phyloP scores from a whole-genome alignment of 805 yeast genomes.

The Clavispora santaluciae region DNA sequence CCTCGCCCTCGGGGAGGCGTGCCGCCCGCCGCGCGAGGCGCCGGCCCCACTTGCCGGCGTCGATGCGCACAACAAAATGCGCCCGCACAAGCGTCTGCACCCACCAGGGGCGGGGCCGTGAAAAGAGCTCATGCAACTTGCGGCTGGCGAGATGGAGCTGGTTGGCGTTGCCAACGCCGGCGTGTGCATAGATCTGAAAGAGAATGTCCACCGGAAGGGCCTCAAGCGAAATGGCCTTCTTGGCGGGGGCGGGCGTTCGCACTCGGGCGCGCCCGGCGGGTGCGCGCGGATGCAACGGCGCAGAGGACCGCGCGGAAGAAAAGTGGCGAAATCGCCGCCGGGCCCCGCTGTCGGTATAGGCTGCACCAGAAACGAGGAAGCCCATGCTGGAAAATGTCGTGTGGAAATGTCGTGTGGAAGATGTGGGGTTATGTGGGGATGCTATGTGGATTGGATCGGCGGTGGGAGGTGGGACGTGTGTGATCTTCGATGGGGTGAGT shows the following conservation, averaged over 20 bases:
- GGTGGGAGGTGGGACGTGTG: too few relatives aligned
- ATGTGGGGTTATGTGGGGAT: too few relatives aligned
- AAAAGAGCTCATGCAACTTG: slow-evolving; percentile 23
- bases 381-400: not conserved
- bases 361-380: not conserved
- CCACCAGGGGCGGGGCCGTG: slow-evolving; percentile 2
- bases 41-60: not conserved
- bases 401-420: too few relatives aligned
- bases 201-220: slow-evolving; percentile 42
- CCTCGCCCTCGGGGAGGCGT: not conserved
- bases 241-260: not conserved
- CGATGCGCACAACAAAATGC: slow-evolving; percentile 15
- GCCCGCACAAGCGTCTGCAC: slow-evolving; percentile 19
- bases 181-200: slow-evolving; percentile 31
- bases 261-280: not conserved
- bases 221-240: slow-evolving; percentile 17
- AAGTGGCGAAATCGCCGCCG: not conserved
- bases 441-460: too few relatives aligned
- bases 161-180: slow-evolving; percentile 26
- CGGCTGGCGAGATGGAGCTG: slow-evolving; percentile 32
- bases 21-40: not conserved
- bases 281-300: not conserved
- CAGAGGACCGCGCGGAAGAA: not conserved
- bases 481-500: too few relatives aligned
- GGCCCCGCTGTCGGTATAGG: not conserved